These are phyloP conservation scores for Sporothrix variecibatus DNA, from an alignment of 2,329 filamentous ascomycete species.

Conservation along the genomic window DNA sequence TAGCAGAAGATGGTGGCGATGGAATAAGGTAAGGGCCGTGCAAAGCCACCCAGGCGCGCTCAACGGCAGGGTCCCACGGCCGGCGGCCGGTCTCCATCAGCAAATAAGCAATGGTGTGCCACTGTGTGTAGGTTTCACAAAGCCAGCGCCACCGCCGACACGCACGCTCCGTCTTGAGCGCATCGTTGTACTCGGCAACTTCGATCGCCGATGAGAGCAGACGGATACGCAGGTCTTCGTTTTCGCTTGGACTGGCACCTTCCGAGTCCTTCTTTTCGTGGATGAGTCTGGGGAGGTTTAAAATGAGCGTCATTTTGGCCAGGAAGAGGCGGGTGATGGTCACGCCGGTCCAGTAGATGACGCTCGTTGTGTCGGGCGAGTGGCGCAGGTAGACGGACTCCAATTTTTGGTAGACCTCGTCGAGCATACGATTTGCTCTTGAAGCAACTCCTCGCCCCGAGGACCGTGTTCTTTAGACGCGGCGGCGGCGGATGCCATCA, in stretches of 20 bases:
- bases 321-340: conserved; percentile 64
- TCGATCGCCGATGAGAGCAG: conserved; percentile 55
- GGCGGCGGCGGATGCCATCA: conserved; percentile 39
- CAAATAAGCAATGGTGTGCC: conserved; percentile 59
- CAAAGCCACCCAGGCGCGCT: conserved; percentile 51
- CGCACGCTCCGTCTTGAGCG: conserved; percentile 51
- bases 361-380: conserved; percentile 36
- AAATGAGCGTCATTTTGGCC: conserved; percentile 75
- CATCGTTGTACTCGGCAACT: conserved; percentile 57
- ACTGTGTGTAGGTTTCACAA: conserved; percentile 60
- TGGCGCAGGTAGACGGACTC: conserved; percentile 48
- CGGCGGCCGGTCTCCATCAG: conserved; percentile 53
- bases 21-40: conserved; percentile 49
- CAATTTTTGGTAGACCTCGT: conserved; percentile 47
- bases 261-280: conserved; percentile 26
- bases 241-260: conserved; percentile 22
- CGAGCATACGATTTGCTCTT: conserved; percentile 49
- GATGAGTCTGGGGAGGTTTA: conserved; percentile 71
- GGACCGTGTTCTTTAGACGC: neutral
- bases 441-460: conserved; percentile 34
- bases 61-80: conserved; percentile 48
- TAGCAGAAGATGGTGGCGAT: neutral
- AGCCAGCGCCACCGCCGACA: conserved; percentile 58
- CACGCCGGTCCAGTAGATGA: conserved; percentile 44
- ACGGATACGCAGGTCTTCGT: conserved; percentile 43